A percentile compares a stretch with the other conserved stretches of the same genome.
Conservation (phyloP, 2,329 filamentous ascomycete species). For the Aurifilum marmelostoma region DNA sequence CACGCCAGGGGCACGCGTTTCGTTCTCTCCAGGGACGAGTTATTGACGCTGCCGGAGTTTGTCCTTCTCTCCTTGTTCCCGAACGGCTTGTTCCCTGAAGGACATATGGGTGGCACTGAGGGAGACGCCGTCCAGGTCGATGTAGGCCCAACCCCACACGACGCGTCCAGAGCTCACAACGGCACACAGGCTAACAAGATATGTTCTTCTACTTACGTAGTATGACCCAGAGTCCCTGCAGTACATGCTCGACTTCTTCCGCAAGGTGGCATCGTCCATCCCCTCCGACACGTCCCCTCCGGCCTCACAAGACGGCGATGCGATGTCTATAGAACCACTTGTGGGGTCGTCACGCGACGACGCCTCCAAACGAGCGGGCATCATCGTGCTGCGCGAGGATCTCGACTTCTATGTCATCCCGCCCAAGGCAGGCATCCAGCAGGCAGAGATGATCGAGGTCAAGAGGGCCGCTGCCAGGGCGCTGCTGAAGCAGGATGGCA, state of each 20-base stretch:
- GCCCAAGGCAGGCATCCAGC: conserved; percentile 79
- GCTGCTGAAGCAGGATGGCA: conserved; percentile 87
- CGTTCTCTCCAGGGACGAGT: conserved; percentile 90
- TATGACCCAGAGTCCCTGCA: conserved; percentile 95
- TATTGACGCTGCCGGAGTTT: conserved; percentile 94
- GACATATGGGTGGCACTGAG: conserved; percentile 90
- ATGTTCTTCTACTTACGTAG: conserved; percentile 51
- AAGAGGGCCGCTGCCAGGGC: conserved; percentile 89
- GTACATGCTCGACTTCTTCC: conserved; percentile 99
- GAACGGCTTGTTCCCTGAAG: conserved; percentile 96
- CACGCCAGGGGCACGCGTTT: conserved; percentile 80
- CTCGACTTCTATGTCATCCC: conserved; percentile 98
- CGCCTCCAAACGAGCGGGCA: conserved; percentile 90
- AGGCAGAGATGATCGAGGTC: conserved; percentile 91
- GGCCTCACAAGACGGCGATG: conserved; percentile 65
- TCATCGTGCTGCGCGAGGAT: conserved; percentile 95
- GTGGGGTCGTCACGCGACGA: conserved; percentile 67
- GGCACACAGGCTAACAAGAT: neutral
- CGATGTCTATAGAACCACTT: conserved; percentile 72
- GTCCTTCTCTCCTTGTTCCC: conserved; percentile 97
- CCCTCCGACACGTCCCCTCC: conserved; percentile 72
- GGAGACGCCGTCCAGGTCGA: conserved; percentile 96
- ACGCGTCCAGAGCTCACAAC: neutral
- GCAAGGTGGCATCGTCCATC: conserved; percentile 94
- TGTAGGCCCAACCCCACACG: conserved; percentile 54